These are phyloP conservation scores for Pontederia crassipes DNA, from an alignment of 176 grass and related monocot species.

Conservation along the genomic window DNA sequence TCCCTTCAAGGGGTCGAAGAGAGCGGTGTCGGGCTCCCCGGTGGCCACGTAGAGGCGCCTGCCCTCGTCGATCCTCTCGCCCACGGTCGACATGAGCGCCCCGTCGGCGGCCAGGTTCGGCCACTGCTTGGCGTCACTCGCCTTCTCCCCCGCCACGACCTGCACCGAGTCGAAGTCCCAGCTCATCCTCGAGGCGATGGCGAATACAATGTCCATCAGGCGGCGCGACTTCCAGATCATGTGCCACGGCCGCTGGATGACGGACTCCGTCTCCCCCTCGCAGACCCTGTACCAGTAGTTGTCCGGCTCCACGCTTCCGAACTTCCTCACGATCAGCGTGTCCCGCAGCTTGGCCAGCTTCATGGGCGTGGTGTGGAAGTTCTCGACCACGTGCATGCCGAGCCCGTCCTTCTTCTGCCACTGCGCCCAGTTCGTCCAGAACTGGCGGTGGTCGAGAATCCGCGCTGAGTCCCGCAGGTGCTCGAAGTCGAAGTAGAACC, in stretches of 20 bases:
- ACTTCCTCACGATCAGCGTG: constrained; percentile 58
- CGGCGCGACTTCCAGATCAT: constrained; percentile 36
- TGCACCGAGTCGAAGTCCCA: constrained; percentile 48
- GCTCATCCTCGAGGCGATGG: constrained; percentile 45
- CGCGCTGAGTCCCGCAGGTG: constrained; percentile 35
- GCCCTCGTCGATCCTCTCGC: constrained; percentile 30
- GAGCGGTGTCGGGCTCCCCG: constrained; percentile 12
- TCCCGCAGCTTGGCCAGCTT: constrained; percentile 50
- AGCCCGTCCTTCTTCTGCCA: constrained; percentile 57
- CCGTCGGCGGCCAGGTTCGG: constrained; percentile 11
- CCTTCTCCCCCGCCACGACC: constrained; percentile 22
- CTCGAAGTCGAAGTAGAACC: constrained; percentile 62
- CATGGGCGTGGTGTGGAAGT: constrained; percentile 29
- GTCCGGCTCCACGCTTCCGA: constrained; percentile 60
- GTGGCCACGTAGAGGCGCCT: constrained; percentile 55
- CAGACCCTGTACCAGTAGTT: constrained; percentile 82
- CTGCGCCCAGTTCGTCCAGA: constrained; percentile 61
- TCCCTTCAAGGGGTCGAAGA: constrained; percentile 44
- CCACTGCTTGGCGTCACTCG: constrained; percentile 8
- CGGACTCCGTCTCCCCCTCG: constrained; percentile 33
- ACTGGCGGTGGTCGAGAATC: constrained; percentile 46
- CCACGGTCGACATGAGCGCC: constrained; percentile 16
- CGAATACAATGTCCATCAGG: constrained; percentile 47
- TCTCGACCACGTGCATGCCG: constrained; percentile 43
- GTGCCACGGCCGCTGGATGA: constrained; percentile 16